Evolutionary conservation across 192 early-diverging fungal species (phyloP).

Genomic region (Umbelopsis sp.): DNA sequence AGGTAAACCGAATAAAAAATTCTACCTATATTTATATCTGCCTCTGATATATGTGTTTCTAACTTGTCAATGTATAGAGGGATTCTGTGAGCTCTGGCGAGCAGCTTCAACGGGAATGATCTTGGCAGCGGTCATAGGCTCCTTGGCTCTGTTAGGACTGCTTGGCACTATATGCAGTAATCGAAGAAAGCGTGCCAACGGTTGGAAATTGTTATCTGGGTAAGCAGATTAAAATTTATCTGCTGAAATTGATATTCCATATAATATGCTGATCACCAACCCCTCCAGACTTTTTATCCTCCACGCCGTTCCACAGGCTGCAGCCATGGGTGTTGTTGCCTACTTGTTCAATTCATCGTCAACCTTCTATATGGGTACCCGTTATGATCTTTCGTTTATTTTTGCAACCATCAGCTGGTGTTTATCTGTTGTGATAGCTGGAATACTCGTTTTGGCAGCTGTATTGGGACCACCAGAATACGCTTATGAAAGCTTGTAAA

Average conservation of each 20-base stretch:
- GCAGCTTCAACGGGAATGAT: constrained; percentile 33
- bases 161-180: constrained; percentile 34
- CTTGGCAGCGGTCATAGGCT: constrained; percentile 31
- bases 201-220: constrained; percentile 29
- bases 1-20: constrained; percentile 19
- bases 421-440: constrained; percentile 23
- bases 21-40: neutral
- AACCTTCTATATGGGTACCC: constrained; percentile 34
- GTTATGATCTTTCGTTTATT: constrained; percentile 38
- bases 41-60: neutral
- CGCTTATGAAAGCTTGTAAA: constrained; percentile 25
- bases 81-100: constrained; percentile 39
- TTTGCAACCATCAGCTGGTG: constrained; percentile 36
- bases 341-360: constrained; percentile 35
- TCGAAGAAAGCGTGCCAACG: constrained; percentile 28
- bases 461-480: constrained; percentile 36
- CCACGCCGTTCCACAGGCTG: constrained; percentile 31
- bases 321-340: constrained; percentile 34
- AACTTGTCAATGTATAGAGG: constrained; percentile 20
- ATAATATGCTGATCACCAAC: neutral
- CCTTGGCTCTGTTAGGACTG: constrained; percentile 24
- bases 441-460: constrained; percentile 24
- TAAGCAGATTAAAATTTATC: constrained; percentile 6
- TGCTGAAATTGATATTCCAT: neutral
- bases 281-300: constrained; percentile 1